Evolutionary conservation across 208 protist species (phyloP).

Genomic region (Trypanosoma boissoni): DNA sequence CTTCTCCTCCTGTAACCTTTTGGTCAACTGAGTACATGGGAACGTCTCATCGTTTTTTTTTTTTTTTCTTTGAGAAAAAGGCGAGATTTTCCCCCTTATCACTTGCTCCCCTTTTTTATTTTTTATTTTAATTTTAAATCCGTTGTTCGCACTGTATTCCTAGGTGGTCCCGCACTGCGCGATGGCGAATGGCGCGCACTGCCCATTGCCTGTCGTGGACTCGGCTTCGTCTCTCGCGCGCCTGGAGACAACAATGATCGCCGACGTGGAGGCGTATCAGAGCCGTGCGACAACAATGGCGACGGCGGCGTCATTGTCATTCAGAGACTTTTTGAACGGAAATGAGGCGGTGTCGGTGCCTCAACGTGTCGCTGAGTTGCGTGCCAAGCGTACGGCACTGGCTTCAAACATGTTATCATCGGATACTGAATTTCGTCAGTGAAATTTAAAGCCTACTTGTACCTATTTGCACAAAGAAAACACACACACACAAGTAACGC

Average conservation of each 20-base stretch:
- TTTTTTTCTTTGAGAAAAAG: conserved; percentile 14
- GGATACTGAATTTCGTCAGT: not conserved
- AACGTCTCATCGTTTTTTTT: not conserved
- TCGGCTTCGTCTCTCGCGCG: not conserved
- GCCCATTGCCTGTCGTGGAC: not conserved
- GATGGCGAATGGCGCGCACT: not conserved
- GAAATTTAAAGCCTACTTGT: no score
- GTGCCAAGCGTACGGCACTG: not conserved
- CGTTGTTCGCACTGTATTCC: not conserved
- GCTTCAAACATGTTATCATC: not conserved
- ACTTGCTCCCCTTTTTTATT: conserved; percentile 19
- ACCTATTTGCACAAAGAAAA: no score
- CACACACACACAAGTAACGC: no score
- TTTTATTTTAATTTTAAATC: conserved; percentile 2
- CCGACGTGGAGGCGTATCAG: conserved; percentile 16
- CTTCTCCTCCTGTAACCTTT: conserved; percentile 14
- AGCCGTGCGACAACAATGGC: not conserved
- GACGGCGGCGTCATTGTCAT: not conserved
- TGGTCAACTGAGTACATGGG: no score
- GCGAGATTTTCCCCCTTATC: no score
- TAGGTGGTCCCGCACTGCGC: not conserved
- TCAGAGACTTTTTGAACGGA: conserved; percentile 5
- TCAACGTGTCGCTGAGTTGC: conserved; percentile 9
- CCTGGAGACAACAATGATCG: not conserved
- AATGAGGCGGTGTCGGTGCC: conserved; percentile 20